Evolutionary conservation across 2,329 filamentous ascomycete species (phyloP).

Genomic region (Hypoxylon sp.): DNA sequence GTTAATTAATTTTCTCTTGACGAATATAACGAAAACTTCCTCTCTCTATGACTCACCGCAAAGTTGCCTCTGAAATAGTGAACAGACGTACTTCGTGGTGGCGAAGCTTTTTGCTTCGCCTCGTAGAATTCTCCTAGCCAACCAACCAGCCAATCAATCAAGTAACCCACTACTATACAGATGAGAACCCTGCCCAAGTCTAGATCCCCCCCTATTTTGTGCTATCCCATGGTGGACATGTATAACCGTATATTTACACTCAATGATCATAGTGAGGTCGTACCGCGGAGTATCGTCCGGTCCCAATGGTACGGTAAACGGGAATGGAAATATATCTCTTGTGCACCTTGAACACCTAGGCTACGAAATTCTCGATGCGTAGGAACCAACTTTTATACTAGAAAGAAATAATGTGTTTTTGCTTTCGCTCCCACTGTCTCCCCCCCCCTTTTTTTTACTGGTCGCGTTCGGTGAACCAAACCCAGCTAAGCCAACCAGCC

Average conservation of each 20-base stretch:
- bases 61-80: slow-evolving; percentile 12
- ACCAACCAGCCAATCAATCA: background rate
- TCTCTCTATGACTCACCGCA: slow-evolving; percentile 26
- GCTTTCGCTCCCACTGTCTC: background rate
- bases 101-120: slow-evolving; percentile 28
- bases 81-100: slow-evolving; percentile 12
- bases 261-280: too few species aligned
- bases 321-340: background rate
- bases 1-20: background rate
- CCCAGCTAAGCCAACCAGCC: too few species aligned
- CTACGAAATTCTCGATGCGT: background rate
- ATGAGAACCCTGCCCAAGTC: too few species aligned
- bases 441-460: background rate
- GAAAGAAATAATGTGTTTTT: background rate
- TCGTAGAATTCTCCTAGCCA: slow-evolving; percentile 9
- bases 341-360: background rate
- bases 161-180: background rate
- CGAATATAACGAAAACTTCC: slow-evolving; percentile 11
- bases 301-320: background rate
- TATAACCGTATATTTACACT: too few species aligned
- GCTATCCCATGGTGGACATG: too few species aligned
- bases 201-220: too few species aligned
- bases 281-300: slow-evolving; percentile 1
- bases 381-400: too few species aligned
- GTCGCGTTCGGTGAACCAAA: background rate